A percentile compares a stretch with the other conserved stretches of the same genome.
These are phyloP conservation scores for Pachyrhizus erosus DNA, from an alignment of 306 rosid species.

Conservation along the genomic window DNA sequence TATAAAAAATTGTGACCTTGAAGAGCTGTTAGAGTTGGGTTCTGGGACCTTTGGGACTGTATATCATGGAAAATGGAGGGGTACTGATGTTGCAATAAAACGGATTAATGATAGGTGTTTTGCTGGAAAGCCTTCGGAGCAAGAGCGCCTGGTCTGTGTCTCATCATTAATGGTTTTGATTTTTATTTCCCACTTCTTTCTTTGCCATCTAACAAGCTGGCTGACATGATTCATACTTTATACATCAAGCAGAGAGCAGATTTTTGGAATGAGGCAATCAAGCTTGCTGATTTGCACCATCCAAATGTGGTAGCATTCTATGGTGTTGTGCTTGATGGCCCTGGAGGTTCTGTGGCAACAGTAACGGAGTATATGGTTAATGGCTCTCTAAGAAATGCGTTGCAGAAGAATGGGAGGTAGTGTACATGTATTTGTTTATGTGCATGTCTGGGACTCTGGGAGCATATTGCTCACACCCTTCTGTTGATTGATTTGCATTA, in stretches of 20 bases:
- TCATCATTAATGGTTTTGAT: conserved; percentile 31
- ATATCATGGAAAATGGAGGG: conserved; percentile 97
- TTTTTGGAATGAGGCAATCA: conserved; percentile 98
- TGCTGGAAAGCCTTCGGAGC: conserved; percentile 86
- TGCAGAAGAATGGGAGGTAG: conserved; percentile 90
- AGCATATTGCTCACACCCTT: neutral
- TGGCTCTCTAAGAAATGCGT: conserved; percentile 84
- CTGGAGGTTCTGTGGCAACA: conserved; percentile 88
- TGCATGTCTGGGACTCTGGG: neutral
- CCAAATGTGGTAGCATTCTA: conserved; percentile 97
- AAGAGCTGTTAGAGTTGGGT: conserved; percentile 68
- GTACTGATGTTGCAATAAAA: conserved; percentile 93
- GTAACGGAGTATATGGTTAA: conserved; percentile 96
- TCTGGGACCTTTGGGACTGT: conserved; percentile 71
- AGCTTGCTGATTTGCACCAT: conserved; percentile 95
- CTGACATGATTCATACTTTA: conserved; percentile 20
- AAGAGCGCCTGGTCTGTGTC: conserved; percentile 84
- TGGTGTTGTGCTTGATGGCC: conserved; percentile 94
- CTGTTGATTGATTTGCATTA: conserved; percentile 13
- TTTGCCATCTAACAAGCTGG: conserved; percentile 18
- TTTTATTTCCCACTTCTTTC: neutral
- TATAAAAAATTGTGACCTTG: conserved; percentile 86
- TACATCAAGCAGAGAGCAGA: conserved; percentile 73
- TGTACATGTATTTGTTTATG: conserved; percentile 8
- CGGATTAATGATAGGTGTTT: conserved; percentile 92